These are phyloP conservation scores for Phialocephala subalpina DNA, from an alignment of 2,329 filamentous ascomycete genomes.

Conservation along the genomic window DNA sequence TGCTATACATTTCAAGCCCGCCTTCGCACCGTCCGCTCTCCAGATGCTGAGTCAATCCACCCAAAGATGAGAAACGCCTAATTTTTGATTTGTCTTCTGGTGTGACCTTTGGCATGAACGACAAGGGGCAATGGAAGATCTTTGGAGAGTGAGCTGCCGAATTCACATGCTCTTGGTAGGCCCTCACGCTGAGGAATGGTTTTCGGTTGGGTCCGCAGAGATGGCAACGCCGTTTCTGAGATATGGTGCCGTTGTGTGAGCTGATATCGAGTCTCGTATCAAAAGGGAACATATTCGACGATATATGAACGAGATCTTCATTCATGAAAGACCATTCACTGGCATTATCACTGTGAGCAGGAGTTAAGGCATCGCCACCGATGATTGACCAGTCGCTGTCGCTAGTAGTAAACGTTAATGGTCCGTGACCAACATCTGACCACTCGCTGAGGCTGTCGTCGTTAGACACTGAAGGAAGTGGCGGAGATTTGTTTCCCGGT, in stretches of 20 bases:
- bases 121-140: constrained; percentile 26
- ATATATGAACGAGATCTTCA: constrained; percentile 14
- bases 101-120: constrained; percentile 19
- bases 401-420: constrained; percentile 19
- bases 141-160: constrained; percentile 24
- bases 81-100: constrained; percentile 4
- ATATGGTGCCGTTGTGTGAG: constrained; percentile 9
- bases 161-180: constrained; percentile 20
- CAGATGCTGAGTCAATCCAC: constrained; percentile 29
- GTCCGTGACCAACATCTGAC: constrained; percentile 15
- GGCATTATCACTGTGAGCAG: constrained; percentile 18
- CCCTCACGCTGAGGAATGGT: constrained; percentile 17
- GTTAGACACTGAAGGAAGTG: constrained; percentile 8
- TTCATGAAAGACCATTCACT: constrained; percentile 24
- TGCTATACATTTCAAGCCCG: constrained; percentile 18
- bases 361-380: constrained; percentile 12
- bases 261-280: constrained; percentile 12
- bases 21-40: constrained; percentile 26
- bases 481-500: constrained; percentile 13
- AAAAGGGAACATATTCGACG: constrained; percentile 12
- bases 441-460: constrained; percentile 24
- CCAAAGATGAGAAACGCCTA: constrained; percentile 22
- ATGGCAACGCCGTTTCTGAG: constrained; percentile 16
- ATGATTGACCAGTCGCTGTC: constrained; percentile 25
- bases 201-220: constrained; percentile 18